Base-by-base conservation (phyloP, 441 rosid genomes). In the Erodium texanum region DNA sequence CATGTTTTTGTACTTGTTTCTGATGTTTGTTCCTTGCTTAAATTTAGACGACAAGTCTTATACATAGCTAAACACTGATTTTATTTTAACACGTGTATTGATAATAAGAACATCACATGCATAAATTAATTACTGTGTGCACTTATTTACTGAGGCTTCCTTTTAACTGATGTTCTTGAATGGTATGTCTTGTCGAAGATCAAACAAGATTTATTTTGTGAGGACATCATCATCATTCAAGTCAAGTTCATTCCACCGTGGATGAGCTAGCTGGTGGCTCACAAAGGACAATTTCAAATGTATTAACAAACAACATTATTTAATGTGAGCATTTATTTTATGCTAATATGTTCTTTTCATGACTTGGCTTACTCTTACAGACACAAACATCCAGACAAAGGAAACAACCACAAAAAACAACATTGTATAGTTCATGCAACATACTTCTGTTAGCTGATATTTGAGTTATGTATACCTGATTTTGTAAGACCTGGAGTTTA, bases 1-100 rank as follows among this genome's bases (percentile, higher is more conserved):
- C 61, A 18, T 8, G 36, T 34, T 61, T 61, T 61, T 61, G 36
- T 24, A 15, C 64, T 14, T 61, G 18, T 24, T 61, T 61, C 64
- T 59, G 24, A 56, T 19, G 62, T 56, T 22, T 56, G 62, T 56
- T 56, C 24, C 62, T 56, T 41, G 64, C 34, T 61, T 9, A 61
- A 61, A 61, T 4, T 61, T 22, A 23, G 16, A 59, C 14, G 10
- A 59, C 18, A 18, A 54, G 61, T 54, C 8, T n/a, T n/a, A n/a
- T n/a, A n/a, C 10, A 56, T 8, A 20, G 62, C 12, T 56, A 20
- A 56, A 23, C 62, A 56, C 62, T 56, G 24, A 56, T 56, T 56
- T 20, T 19, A 56, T 56, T 56, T 56, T 19, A 56, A 24, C 62
- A 56, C 62, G 20, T 20, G 23, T 56, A 56, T 19, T 54, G 56